Evolutionary conservation across 495 filamentous ascomycete genomes (phyloP), one percentile per base, ranked within the genome.

Genomic region (Gamarada debralockiae): DNA sequence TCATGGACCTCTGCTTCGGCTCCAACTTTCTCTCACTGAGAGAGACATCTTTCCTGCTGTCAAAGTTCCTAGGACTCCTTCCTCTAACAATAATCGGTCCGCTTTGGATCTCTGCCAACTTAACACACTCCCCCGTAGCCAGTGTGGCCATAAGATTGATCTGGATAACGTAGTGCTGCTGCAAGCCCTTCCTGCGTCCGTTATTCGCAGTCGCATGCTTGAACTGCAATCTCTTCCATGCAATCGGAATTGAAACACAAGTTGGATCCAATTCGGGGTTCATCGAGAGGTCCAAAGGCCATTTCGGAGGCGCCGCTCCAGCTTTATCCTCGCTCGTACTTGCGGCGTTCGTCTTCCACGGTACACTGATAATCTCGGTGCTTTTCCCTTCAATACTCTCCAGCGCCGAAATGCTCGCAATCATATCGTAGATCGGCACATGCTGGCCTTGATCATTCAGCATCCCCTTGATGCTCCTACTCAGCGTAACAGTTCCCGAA

Each of bases 161-260:
- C 51, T 80, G 77, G 56, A 87, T 81, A 5, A 84, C 74, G 60
- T 86, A 86, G 56, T 87, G 83, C 63, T 86, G 83, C 63, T 87
- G 84, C 37, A 86, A 59, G 18, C 84, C 84, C 62, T 86, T 87
- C 45, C 84, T 66, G 25, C 83, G 83, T 12, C 86, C 86, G 52
- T 90, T 90, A 64, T 90, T 90, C 20, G 91, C 91, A 6, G 91
- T 96, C 2, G 91, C 91, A 41, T 92, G 89, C 50, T 92, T 87
- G 62, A 96, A 96, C 65, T 96, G 91, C 47, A 96, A 70, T 17
- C 91, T 77, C 67, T 95, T 95, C 90, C 90, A 96, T 15, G 87
- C 81, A 36, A 95, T 85, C 2, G 89, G 87, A 49, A 87, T 84
- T n/a, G 75, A 84, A 20, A 87, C 81, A 58, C 82, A 86, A 34